These are phyloP conservation scores for Myotisia sp. DNA, from an alignment of 2,329 filamentous ascomycete species.

Conservation along the genomic window DNA sequence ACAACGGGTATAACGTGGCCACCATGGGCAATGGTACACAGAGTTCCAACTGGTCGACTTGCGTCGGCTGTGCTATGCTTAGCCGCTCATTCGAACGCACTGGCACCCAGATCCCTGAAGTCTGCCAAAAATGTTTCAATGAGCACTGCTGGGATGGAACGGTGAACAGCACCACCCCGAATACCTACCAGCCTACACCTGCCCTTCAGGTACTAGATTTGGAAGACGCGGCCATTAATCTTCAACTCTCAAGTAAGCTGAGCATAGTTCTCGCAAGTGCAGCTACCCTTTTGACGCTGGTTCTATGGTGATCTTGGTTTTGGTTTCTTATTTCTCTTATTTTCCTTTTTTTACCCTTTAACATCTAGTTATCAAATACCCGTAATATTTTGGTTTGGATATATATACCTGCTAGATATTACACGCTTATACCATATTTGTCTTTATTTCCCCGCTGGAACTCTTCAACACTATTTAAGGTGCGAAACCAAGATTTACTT, in stretches of 20 bases:
- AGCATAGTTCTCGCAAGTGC: conserved; percentile 4
- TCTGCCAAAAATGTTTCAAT: conserved; percentile 62
- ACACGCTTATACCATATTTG: too few species aligned
- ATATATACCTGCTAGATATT: not conserved
- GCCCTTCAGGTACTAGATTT: conserved; percentile 3
- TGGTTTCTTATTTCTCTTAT: not conserved
- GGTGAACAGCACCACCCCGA: conserved; percentile 26
- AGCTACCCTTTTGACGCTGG: not conserved
- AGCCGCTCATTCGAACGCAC: conserved; percentile 61
- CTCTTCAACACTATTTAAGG: too few species aligned
- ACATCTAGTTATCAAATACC: too few species aligned
- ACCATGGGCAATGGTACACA: conserved; percentile 70
- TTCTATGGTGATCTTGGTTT: conserved; percentile 6
- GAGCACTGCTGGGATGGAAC: conserved; percentile 93
- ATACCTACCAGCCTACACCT: conserved; percentile 30
- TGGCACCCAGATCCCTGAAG: conserved; percentile 50
- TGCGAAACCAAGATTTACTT: too few species aligned
- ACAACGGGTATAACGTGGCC: conserved; percentile 71
- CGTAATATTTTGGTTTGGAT: not conserved
- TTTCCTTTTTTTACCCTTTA: not conserved
- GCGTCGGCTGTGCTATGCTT: conserved; percentile 77
- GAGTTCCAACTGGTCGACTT: conserved; percentile 62
- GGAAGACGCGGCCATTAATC: conserved; percentile 4
- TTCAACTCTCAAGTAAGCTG: conserved; percentile 7
- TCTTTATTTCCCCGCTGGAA: too few species aligned